These are phyloP conservation scores for Sesbania bispinosa DNA, from an alignment of 306 rosid genomes.

Conservation along the genomic window DNA sequence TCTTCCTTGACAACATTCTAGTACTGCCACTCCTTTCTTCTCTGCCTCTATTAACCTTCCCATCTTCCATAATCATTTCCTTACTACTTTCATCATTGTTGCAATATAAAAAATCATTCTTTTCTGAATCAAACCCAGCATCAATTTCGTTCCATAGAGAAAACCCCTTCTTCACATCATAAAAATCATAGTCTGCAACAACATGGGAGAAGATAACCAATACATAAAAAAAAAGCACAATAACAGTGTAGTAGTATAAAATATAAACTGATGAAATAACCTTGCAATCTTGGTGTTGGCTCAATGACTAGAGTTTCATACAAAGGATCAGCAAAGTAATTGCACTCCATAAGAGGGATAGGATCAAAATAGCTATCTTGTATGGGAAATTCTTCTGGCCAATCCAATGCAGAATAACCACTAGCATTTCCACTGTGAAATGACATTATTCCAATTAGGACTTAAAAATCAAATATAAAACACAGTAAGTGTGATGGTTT, in stretches of 20 bases:
- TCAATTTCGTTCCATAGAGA: constrained; percentile 31
- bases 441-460: neutral
- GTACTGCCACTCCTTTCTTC: constrained; percentile 20
- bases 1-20: constrained; percentile 38
- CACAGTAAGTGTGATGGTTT: neutral
- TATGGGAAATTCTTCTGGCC: constrained; percentile 26
- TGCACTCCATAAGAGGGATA: constrained; percentile 27
- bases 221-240: neutral
- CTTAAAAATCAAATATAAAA: neutral
- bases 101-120: neutral
- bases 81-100: constrained; percentile 10
- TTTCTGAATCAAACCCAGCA: constrained; percentile 25
- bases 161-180: constrained; percentile 16
- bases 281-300: constrained; percentile 29
- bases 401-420: constrained; percentile 28
- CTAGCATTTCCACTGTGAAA: constrained; percentile 16
- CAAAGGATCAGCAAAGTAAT: constrained; percentile 21
- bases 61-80: constrained; percentile 12
- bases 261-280: constrained; percentile 20
- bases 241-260: neutral
- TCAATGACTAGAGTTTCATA: constrained; percentile 31
- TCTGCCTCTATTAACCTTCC: neutral
- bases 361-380: constrained; percentile 26
- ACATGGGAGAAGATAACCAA: neutral
- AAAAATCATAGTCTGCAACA: constrained; percentile 35